Percentiles rank a stretch among this genome's conserved stretches.
These are phyloP conservation scores for Pachysandra terminalis DNA, from an alignment of 164 flowering plant species.

Conservation along the genomic window DNA sequence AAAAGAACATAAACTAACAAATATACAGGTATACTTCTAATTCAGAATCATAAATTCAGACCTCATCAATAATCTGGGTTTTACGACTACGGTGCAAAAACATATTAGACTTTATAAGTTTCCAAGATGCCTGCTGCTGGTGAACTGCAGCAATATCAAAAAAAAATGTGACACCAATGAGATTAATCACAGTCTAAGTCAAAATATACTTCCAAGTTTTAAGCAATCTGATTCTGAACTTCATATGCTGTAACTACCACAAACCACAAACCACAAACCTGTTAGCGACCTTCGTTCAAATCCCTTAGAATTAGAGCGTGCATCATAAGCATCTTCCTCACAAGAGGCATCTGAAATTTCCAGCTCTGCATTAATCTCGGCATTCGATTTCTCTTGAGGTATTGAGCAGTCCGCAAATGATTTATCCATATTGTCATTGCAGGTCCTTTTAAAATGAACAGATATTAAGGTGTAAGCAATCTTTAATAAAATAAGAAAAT, in stretches of 20 bases:
- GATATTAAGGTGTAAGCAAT: not conserved
- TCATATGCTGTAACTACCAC: not conserved
- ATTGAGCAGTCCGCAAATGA: conserved; percentile 84
- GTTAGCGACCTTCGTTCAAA: conserved; percentile 25
- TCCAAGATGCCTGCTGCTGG: conserved; percentile 55
- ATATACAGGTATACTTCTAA: not conserved
- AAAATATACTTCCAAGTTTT: not conserved
- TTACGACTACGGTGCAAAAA: conserved; percentile 87
- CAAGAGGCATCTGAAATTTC: conserved; percentile 75
- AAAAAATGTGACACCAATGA: conserved; percentile 5
- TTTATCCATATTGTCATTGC: conserved; percentile 80
- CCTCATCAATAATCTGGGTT: conserved; percentile 90
- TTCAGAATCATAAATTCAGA: conserved; percentile 14
- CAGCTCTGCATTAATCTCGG: conserved; percentile 88
- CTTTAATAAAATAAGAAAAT: not conserved
- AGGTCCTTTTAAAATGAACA: conserved; percentile 55
- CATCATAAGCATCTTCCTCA: conserved; percentile 62
- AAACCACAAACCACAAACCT: conserved; percentile 43
- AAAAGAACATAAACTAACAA: not conserved
- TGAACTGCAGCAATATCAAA: conserved; percentile 41
- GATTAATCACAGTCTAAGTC: not conserved
- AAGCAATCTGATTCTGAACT: not conserved
- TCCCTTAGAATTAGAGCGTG: conserved; percentile 22
- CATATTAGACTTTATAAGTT: conserved; percentile 52
- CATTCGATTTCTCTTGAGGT: conserved; percentile 93